Conservation (phyloP, 1,284 basidiomycete genomes). For the Pisolithus thermaeus region DNA sequence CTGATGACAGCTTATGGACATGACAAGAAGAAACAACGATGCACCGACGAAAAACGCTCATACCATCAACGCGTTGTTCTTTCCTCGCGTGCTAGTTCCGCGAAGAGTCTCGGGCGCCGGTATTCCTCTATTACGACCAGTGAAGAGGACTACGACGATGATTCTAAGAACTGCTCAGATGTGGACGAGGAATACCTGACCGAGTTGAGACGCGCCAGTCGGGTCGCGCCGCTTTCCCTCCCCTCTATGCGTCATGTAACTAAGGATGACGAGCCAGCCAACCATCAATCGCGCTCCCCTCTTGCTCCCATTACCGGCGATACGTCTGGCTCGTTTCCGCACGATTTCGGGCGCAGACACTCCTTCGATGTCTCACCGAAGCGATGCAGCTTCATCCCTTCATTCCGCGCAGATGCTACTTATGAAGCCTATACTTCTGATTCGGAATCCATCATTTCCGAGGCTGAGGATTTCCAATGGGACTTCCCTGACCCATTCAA, state of each 20-base stretch:
- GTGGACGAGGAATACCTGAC: not conserved
- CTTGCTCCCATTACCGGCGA: too few relatives aligned
- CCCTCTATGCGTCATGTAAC: not conserved
- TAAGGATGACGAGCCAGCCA: too few relatives aligned
- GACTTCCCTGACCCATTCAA: conserved; percentile 16
- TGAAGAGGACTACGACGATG: not conserved
- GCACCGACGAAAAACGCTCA: not conserved
- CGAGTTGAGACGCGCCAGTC: not conserved
- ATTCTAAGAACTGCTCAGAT: not conserved
- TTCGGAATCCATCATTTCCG: not conserved
- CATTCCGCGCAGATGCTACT: not conserved
- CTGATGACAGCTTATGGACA: not conserved
- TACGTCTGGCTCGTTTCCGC: too few relatives aligned
- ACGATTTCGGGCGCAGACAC: not conserved
- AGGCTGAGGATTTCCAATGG: conserved; percentile 11
- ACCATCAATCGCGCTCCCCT: too few relatives aligned
- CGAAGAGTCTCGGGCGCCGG: not conserved
- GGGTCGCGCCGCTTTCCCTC: not conserved
- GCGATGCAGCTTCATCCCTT: not conserved
- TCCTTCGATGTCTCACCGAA: not conserved
- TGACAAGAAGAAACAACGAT: conserved; percentile 3
- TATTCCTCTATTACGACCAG: not conserved
- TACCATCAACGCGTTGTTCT: conserved; percentile 3
- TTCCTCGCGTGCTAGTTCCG: not conserved
- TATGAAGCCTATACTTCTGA: not conserved